Conservation (phyloP, 257 asterid species). For the Coffea canephora region DNA sequence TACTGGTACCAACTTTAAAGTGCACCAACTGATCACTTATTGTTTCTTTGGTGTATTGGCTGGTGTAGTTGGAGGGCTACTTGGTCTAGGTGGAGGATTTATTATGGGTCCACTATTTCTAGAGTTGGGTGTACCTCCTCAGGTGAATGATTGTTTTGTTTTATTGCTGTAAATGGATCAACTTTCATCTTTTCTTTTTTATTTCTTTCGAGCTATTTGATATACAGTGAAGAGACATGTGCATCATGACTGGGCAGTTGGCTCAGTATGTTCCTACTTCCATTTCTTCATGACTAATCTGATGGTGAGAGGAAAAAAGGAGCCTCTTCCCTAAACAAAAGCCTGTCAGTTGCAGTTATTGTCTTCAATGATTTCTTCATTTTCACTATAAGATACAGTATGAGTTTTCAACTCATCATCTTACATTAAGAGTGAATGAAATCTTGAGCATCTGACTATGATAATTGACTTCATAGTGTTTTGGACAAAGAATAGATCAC, state of each 20-base stretch:
- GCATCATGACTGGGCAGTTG: neutral
- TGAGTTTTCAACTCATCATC: neutral
- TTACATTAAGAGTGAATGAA: neutral
- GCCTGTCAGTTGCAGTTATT: neutral
- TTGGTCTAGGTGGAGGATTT: constrained; percentile 98
- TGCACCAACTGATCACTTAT: constrained; percentile 58
- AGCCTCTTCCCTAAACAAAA: neutral
- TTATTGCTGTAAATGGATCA: neutral
- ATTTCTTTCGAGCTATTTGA: neutral
- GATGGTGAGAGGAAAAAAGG: neutral
- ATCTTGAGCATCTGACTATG: neutral
- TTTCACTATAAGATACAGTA: neutral
- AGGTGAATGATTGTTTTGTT: constrained; percentile 37
- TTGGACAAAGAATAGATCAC: neutral
- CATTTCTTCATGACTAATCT: neutral
- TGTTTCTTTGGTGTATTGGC: constrained; percentile 78
- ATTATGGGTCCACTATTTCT: constrained; percentile 55
- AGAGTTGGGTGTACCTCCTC: constrained; percentile 63
- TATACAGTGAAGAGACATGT: neutral
- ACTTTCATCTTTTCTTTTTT: neutral
- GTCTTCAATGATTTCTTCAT: constrained; percentile 5
- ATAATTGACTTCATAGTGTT: neutral
- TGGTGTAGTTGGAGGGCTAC: constrained; percentile 92
- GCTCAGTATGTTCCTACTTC: neutral
- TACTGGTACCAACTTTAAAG: constrained; percentile 51